Conservation (phyloP, 768 basidiomycete genomes). For the Trametes meyenii region DNA sequence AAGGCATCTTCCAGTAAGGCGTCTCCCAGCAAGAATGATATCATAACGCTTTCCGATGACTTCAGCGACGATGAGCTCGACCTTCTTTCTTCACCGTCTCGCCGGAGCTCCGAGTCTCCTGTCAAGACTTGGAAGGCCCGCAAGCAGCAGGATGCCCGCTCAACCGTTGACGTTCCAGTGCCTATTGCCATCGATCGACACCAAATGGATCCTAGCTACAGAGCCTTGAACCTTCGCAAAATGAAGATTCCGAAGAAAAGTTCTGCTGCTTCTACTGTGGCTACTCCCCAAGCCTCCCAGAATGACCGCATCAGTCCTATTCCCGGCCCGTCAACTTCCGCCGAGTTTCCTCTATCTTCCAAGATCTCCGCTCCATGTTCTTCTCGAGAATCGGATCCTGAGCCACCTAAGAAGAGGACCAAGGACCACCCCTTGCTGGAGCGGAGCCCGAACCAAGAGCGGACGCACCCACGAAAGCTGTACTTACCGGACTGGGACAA, state of each 20-base stretch:
- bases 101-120: constrained; percentile 11
- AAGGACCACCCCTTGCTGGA: constrained; percentile 11
- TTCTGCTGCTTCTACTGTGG: background rate
- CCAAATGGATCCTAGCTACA: constrained; percentile 14
- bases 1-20: background rate
- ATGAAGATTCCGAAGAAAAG: constrained; percentile 24
- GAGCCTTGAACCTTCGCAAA: constrained; percentile 26
- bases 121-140: background rate
- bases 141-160: background rate
- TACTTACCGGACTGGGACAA: background rate
- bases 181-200: constrained; percentile 23
- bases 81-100: constrained; percentile 17
- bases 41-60: constrained; percentile 1
- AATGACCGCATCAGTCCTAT: background rate
- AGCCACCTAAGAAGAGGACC: background rate
- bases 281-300: background rate
- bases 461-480: background rate
- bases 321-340: background rate
- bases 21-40: background rate
- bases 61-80: constrained; percentile 29
- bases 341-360: background rate
- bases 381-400: background rate
- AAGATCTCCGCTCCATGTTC: background rate
- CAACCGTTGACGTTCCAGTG: background rate
- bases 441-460: constrained; percentile 16